A percentile compares a stretch with the other conserved stretches of the same genome.
phyloP scores from a whole-genome alignment of 768 basidiomycete genomes.

The Panellus pusillus region DNA sequence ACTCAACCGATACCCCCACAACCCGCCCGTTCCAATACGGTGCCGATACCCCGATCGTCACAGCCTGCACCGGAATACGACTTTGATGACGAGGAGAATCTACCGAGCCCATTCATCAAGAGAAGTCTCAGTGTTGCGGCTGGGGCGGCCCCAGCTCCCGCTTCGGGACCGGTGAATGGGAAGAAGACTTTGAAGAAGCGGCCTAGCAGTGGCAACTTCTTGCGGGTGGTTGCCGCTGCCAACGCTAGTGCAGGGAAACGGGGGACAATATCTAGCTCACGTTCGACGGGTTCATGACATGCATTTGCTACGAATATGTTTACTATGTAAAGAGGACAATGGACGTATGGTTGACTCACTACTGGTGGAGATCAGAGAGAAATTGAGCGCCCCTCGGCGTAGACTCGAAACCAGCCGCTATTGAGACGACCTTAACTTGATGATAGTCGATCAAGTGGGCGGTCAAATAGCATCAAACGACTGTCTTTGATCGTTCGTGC shows the following conservation, averaged over 20 bases:
- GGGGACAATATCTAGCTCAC: conserved; percentile 7
- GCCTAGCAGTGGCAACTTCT: conserved; percentile 19
- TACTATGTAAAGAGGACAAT: conserved; percentile 15
- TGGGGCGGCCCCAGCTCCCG: conserved; percentile 13
- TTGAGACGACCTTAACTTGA: too few relatives aligned
- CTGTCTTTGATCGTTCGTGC: too few relatives aligned
- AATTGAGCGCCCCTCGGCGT: too few relatives aligned
- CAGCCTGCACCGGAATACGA: conserved; percentile 56
- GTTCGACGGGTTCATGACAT: conserved; percentile 15
- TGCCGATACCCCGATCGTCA: conserved; percentile 28
- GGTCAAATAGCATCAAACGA: too few relatives aligned
- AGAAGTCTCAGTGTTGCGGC: conserved; percentile 33
- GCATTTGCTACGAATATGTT: conserved; percentile 4
- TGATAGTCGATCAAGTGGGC: too few relatives aligned
- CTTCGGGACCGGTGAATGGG: neutral
- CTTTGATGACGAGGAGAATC: conserved; percentile 75
- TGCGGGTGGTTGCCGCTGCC: conserved; percentile 19
- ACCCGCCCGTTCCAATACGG: conserved; percentile 21
- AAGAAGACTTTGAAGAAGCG: conserved; percentile 17
- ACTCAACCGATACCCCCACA: conserved; percentile 16
- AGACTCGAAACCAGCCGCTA: too few relatives aligned
- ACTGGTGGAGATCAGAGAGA: too few relatives aligned
- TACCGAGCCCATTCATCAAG: conserved; percentile 83
- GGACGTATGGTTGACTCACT: neutral
- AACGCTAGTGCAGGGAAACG: conserved; percentile 22